Evolutionary conservation across 352 stramenopile species (phyloP).

Genomic region (Phytophthora aleatoria): DNA sequence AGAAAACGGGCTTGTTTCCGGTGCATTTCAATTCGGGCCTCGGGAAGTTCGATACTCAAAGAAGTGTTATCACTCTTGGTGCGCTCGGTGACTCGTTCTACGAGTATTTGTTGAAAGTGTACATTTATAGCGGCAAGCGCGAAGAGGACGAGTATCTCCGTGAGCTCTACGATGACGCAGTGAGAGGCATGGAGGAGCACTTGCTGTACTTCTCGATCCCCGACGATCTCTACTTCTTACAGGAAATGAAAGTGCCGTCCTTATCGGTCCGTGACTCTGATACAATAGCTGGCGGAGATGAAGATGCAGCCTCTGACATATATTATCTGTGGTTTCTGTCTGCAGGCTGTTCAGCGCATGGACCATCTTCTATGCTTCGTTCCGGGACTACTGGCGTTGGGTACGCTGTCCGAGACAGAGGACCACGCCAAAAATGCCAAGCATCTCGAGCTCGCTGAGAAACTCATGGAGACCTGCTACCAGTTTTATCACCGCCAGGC

Average conservation of each 20-base stretch:
- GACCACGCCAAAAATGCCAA: slow-evolving; percentile 75
- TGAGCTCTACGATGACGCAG: slow-evolving; percentile 94
- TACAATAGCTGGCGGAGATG: background rate
- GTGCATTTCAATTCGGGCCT: slow-evolving; percentile 67
- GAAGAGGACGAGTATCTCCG: slow-evolving; percentile 66
- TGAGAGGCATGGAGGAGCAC: slow-evolving; percentile 93
- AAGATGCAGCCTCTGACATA: slow-evolving; percentile 6
- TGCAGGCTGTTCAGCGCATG: slow-evolving; percentile 80
- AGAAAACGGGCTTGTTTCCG: slow-evolving; percentile 89
- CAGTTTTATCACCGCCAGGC: slow-evolving; percentile 94
- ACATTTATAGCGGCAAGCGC: slow-evolving; percentile 93
- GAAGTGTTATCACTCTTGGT: slow-evolving; percentile 72
- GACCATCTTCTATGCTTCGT: slow-evolving; percentile 98
- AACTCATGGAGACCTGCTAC: slow-evolving; percentile 92
- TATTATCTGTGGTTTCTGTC: slow-evolving; percentile 1
- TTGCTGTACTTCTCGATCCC: slow-evolving; percentile 79
- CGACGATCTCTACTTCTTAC: slow-evolving; percentile 73
- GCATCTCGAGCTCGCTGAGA: slow-evolving; percentile 89
- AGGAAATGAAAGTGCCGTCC: slow-evolving; percentile 59
- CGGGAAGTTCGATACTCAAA: slow-evolving; percentile 32
- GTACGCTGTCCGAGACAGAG: slow-evolving; percentile 65
- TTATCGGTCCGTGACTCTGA: slow-evolving; percentile 37
- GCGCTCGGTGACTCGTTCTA: slow-evolving; percentile 97
- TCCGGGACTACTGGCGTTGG: slow-evolving; percentile 93
- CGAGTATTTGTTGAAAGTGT: slow-evolving; percentile 98